Evolutionary conservation across 306 rosid genomes (phyloP), one percentile per base, ranked within the genome.

Genomic region (Fragaria vesca): DNA sequence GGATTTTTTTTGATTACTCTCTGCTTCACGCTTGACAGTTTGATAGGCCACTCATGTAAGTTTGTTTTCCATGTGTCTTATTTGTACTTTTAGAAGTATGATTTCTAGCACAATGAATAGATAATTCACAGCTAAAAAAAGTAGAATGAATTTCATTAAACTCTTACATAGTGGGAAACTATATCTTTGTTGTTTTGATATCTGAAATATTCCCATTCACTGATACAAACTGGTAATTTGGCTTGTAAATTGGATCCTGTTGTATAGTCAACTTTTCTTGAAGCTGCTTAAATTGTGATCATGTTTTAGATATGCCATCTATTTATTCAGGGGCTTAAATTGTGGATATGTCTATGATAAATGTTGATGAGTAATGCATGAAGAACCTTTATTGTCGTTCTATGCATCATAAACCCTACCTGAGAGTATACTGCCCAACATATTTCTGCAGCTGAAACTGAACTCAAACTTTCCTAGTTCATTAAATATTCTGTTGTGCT

Each of bases 11-110:
- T 83, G 81, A 78, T 77, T 63, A 36, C 34, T 66, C n/a, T 55
- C 79, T 80, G 71, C 80, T 80, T 66, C n/a, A 50, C 79, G 69
- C 80, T 80, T 78, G 79, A 87, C 85, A 66, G 58, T 79, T 34
- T 81, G 79, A 21, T 74, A 78, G 78, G 78, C 82, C 42, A 50
- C 72, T 70, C 78, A 66, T 80, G 87, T 78, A 88, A 90, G 90
- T 79, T 83, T 72, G 61, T 73, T 16, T 17, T 48, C 18, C 21
- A 16, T 43, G 48, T 57, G 74, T 79, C 71, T 50, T 50, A 52
- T 74, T 58, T 45, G 71, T 75, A 75, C 18, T 30, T 24, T 57
- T n/a, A 4, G n/a, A 12, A 57, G 16, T 70, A 50, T 60, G 77
- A 74, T 38, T 28, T 69, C 60, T 43, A 63, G 51, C 66, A 69